Evolutionary conservation across 441 rosid species (phyloP).

Genomic region (Gossypium trilobum): DNA sequence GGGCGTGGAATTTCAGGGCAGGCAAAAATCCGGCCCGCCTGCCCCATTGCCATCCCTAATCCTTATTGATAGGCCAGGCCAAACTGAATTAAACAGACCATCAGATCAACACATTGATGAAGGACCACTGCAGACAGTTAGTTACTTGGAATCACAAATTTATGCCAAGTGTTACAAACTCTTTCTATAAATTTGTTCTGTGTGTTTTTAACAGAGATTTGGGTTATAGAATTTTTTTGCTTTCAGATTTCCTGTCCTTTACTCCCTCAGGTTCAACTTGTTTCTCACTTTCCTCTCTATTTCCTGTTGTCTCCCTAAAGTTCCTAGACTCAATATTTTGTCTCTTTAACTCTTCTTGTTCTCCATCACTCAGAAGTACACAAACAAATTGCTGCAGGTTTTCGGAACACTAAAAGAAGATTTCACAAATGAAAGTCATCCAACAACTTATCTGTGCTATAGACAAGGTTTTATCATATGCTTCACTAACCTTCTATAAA

Average conservation of each 20-base stretch:
- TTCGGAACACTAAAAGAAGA: background rate
- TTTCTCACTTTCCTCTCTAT: background rate
- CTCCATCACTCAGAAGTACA: background rate
- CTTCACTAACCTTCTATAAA: slow-evolving; percentile 66
- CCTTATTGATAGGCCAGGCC: background rate
- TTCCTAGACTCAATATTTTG: background rate
- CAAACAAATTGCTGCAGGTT: background rate
- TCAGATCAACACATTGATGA: background rate
- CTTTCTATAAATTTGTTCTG: background rate
- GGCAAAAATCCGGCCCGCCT: too few relatives aligned
- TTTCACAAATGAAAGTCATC: background rate
- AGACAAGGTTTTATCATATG: slow-evolving; percentile 10
- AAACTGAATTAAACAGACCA: background rate
- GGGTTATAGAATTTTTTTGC: background rate
- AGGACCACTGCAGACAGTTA: background rate
- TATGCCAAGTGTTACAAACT: background rate
- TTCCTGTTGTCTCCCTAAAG: background rate
- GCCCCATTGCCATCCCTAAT: too few relatives aligned
- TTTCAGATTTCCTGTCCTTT: background rate
- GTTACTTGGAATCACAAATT: background rate
- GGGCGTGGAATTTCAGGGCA: too few relatives aligned
- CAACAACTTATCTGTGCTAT: background rate
- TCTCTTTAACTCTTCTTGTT: background rate
- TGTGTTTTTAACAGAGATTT: background rate
- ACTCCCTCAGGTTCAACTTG: background rate